Percentiles rank a stretch among this genome's conserved stretches.
Evolutionary conservation across 352 stramenopile genomes (phyloP).

Genomic region (Phytophthora crassamura): DNA sequence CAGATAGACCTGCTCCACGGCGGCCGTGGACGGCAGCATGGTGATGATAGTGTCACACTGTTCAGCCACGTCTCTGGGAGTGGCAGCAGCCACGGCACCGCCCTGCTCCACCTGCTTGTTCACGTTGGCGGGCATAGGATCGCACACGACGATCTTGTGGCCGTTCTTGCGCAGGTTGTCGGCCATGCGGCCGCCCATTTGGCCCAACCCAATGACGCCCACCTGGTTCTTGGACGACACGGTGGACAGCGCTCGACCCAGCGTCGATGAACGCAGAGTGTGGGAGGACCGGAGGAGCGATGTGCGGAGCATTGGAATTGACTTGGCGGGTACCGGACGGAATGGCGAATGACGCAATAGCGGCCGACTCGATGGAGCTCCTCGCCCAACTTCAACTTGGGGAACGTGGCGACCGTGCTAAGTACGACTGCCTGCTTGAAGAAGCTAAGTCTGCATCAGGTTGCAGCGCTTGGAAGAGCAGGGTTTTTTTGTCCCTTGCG

Average conservation of each 20-base stretch:
- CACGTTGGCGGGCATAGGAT: slow-evolving; percentile 64
- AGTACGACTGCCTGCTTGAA: slow-evolving; percentile 29
- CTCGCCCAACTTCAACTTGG: slow-evolving; percentile 41
- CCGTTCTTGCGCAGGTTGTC: slow-evolving; percentile 90
- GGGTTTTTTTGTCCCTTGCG: too few relatives aligned
- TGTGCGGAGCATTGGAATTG: slow-evolving; percentile 21
- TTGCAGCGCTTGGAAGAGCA: background rate
- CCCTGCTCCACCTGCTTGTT: slow-evolving; percentile 60
- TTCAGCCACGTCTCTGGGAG: slow-evolving; percentile 76
- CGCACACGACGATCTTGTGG: slow-evolving; percentile 81
- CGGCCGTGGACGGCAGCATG: slow-evolving; percentile 93
- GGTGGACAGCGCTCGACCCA: slow-evolving; percentile 15
- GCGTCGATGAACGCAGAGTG: background rate
- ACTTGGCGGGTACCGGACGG: slow-evolving; percentile 7
- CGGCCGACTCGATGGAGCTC: slow-evolving; percentile 2
- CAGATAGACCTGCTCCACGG: slow-evolving; percentile 88
- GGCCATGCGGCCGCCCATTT: slow-evolving; percentile 95
- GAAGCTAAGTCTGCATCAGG: slow-evolving; percentile 10
- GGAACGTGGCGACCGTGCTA: slow-evolving; percentile 14
- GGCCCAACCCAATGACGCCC: slow-evolving; percentile 93
- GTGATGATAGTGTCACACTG: slow-evolving; percentile 91
- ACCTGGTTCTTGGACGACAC: slow-evolving; percentile 51
- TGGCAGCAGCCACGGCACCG: slow-evolving; percentile 57
- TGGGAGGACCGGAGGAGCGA: slow-evolving; percentile 9
- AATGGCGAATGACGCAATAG: slow-evolving; percentile 25